A percentile compares a stretch with the other conserved stretches of the same genome.
Conservation (phyloP, 1,284 basidiomycete genomes). For the Rhodotorula glutinis region DNA sequence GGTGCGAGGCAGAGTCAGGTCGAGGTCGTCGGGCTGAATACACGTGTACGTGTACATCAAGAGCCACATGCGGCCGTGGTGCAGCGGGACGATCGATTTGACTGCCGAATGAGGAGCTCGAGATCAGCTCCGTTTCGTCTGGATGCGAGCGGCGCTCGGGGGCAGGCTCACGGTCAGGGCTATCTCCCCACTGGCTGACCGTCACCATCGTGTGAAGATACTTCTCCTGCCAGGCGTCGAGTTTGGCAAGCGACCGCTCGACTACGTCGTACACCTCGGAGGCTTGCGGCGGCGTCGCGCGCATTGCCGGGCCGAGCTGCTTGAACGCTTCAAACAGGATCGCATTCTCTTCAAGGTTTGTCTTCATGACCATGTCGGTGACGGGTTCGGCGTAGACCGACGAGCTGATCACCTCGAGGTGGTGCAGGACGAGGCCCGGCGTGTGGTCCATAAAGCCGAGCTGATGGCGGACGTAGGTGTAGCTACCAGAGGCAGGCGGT, state of each 20-base stretch:
- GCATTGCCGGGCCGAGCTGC: constrained; percentile 25
- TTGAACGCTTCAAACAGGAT: constrained; percentile 26
- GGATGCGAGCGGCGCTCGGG: background rate
- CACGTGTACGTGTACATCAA: constrained; percentile 35
- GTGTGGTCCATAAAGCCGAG: constrained; percentile 14
- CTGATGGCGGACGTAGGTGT: constrained; percentile 26
- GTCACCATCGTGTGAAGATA: constrained; percentile 20
- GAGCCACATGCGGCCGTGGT: constrained; percentile 20
- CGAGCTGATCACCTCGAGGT: constrained; percentile 24
- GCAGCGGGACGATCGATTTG: constrained; percentile 23
- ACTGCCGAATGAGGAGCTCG: constrained; percentile 1
- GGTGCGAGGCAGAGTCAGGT: constrained; percentile 13
- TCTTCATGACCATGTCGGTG: constrained; percentile 25
- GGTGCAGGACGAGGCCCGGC: constrained; percentile 15
- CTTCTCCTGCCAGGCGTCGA: constrained; percentile 17
- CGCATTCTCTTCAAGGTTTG: constrained; percentile 28
- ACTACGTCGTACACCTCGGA: constrained; percentile 11
- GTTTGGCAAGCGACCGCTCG: constrained; percentile 4
- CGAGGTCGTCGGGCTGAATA: constrained; percentile 13
- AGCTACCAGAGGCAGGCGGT: constrained; percentile 6
- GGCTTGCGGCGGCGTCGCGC: background rate
- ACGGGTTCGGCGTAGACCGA: constrained; percentile 19
- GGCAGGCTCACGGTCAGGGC: constrained; percentile 13
- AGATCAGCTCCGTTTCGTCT: too few relatives aligned
- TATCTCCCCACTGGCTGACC: constrained; percentile 32